Conservation (phyloP, 371 early-diverging fungal species). For the Mucor sp. region DNA sequence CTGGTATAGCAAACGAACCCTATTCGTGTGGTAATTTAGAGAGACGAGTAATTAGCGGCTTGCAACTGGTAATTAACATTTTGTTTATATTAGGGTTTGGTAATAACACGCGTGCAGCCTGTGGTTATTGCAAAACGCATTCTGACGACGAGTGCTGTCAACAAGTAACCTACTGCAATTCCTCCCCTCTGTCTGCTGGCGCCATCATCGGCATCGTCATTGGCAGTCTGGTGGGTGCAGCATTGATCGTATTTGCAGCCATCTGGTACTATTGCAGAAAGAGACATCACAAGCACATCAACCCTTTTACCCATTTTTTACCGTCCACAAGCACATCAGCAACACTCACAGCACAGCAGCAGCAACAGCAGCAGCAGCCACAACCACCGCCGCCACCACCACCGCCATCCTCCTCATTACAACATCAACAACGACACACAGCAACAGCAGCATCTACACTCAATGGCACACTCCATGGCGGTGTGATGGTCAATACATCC, state of each 20-base stretch:
- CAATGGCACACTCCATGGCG: neutral
- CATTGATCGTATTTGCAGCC: neutral
- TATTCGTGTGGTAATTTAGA: conserved; percentile 39
- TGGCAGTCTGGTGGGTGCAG: neutral
- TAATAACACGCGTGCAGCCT: conserved; percentile 19
- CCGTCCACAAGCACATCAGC: neutral
- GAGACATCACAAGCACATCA: neutral
- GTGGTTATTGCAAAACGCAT: conserved; percentile 26
- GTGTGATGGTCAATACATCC: neutral
- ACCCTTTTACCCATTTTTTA: neutral
- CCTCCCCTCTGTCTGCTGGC: conserved; percentile 17
- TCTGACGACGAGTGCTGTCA: conserved; percentile 30
- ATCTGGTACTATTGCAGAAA: neutral
- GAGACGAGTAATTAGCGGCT: neutral
- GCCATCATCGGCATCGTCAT: conserved; percentile 39
- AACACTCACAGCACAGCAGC: neutral
- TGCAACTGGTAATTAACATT: neutral
- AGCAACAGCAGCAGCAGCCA: neutral
- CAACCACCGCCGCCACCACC: neutral
- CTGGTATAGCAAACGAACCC: conserved; percentile 45
- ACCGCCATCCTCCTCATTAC: neutral
- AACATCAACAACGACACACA: neutral
- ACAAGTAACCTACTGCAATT: conserved; percentile 7
- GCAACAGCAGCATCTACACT: neutral
- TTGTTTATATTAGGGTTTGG: conserved; percentile 24